A percentile compares a stretch with the other conserved stretches of the same genome.
Evolutionary conservation across 2,329 filamentous ascomycete species (phyloP).

Genomic region (Helotiales sp.): DNA sequence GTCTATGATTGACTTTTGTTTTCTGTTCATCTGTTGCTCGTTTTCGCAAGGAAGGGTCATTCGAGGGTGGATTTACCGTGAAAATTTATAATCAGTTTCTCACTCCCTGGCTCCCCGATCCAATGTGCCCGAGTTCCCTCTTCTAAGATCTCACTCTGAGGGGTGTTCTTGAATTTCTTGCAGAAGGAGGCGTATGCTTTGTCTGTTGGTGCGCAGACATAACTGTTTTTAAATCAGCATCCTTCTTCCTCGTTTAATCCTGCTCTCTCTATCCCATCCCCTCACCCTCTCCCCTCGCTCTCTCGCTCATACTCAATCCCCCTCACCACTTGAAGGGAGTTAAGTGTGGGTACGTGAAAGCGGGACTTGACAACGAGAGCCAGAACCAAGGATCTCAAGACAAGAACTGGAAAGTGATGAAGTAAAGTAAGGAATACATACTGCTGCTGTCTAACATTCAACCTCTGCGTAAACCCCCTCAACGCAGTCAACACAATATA

Average conservation of each 20-base stretch:
- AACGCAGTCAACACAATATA: conserved; percentile 24
- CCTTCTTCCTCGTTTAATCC: not conserved
- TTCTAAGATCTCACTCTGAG: conserved; percentile 27
- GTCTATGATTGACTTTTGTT: not conserved
- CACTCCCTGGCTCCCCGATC: conserved; percentile 41
- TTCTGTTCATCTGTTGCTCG: not conserved
- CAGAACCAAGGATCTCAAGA: not conserved
- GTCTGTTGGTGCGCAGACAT: conserved; percentile 23
- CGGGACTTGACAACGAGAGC: not conserved
- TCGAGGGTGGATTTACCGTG: conserved; percentile 39
- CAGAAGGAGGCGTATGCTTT: conserved; percentile 26
- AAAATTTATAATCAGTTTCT: conserved; percentile 46
- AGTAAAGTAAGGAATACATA: conserved; percentile 19
- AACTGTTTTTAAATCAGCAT: conserved; percentile 14
- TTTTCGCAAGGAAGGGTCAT: not conserved
- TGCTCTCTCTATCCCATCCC: too few relatives aligned
- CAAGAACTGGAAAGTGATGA: too few relatives aligned
- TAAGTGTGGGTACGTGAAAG: not conserved
- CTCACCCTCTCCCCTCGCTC: too few relatives aligned
- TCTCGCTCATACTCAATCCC: too few relatives aligned
- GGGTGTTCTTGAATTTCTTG: conserved; percentile 23
- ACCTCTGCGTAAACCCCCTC: conserved; percentile 15
- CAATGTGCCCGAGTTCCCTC: conserved; percentile 47
- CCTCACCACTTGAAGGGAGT: not conserved
- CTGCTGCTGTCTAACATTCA: conserved; percentile 25